Conservation (phyloP, 768 basidiomycete genomes). For the Lepiota brunneoincarnata region DNA sequence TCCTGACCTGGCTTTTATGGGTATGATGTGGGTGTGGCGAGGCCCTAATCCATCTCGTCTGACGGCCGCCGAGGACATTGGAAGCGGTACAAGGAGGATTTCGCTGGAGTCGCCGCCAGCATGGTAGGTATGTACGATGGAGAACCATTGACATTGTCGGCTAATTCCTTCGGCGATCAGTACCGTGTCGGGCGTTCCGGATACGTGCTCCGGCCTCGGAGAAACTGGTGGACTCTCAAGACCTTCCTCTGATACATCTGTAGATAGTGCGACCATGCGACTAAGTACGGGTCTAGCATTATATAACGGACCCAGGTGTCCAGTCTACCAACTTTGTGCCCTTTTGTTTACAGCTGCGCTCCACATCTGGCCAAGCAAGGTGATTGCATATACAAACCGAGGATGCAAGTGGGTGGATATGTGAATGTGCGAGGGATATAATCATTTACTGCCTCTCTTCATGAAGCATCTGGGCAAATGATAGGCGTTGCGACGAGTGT, state of each 20-base stretch:
- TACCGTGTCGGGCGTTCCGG: background rate
- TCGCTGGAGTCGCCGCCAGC: constrained; percentile 7
- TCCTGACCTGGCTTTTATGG: background rate
- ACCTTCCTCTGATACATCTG: background rate
- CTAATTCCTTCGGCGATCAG: constrained; percentile 4
- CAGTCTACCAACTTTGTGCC: too few relatives aligned
- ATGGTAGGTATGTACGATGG: background rate
- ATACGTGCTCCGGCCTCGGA: background rate
- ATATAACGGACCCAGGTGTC: too few relatives aligned
- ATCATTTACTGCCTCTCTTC: constrained; percentile 35
- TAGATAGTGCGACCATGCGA: background rate
- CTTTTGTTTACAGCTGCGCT: too few relatives aligned
- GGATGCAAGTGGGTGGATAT: background rate
- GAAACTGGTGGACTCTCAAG: background rate
- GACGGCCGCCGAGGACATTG: background rate
- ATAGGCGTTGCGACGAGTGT: constrained; percentile 62
- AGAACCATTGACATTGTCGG: constrained; percentile 9
- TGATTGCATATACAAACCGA: too few relatives aligned
- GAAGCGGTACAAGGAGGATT: background rate
- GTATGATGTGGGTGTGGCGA: background rate
- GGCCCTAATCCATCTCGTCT: constrained; percentile 9
- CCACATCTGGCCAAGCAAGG: too few relatives aligned
- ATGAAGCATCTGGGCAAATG: constrained; percentile 44
- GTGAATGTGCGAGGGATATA: background rate
- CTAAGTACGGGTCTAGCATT: too few relatives aligned